Percentiles rank a stretch among this genome's conserved stretches.
Conservation (phyloP, 331 rosid species). For the Malus hybrid region DNA sequence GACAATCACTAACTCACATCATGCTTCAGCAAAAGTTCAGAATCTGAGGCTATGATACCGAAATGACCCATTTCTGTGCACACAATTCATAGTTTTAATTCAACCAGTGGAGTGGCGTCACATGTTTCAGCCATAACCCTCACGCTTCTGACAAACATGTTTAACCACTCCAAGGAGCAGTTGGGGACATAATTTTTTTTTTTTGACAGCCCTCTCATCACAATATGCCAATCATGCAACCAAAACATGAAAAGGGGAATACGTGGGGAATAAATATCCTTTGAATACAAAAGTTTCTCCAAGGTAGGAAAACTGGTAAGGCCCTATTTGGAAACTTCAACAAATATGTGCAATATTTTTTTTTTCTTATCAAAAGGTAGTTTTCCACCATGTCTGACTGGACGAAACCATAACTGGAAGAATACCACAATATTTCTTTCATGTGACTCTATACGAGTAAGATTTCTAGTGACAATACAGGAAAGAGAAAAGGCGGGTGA, state of each 20-base stretch:
- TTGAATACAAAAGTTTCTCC: neutral
- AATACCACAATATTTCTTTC: neutral
- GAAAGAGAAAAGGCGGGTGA: neutral
- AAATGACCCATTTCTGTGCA: neutral
- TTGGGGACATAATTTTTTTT: neutral
- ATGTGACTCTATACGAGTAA: neutral
- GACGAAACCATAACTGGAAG: neutral
- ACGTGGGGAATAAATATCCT: neutral
- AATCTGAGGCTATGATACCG: neutral
- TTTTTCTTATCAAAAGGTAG: neutral
- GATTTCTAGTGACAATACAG: neutral
- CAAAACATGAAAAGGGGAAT: neutral
- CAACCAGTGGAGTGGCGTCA: neutral
- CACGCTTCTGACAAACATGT: neutral
- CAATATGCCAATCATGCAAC: neutral
- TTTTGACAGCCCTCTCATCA: neutral
- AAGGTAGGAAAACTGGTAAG: neutral
- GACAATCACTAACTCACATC: neutral
- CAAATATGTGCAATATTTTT: neutral
- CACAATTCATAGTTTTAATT: neutral
- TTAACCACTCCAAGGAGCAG: neutral
- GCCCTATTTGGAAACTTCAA: neutral
- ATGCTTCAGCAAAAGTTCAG: neutral
- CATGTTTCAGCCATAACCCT: neutral
- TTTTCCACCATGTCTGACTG: neutral